These are phyloP conservation scores for Cryptococcus sp. DNA, from an alignment of 1,284 basidiomycete species.

Conservation along the genomic window DNA sequence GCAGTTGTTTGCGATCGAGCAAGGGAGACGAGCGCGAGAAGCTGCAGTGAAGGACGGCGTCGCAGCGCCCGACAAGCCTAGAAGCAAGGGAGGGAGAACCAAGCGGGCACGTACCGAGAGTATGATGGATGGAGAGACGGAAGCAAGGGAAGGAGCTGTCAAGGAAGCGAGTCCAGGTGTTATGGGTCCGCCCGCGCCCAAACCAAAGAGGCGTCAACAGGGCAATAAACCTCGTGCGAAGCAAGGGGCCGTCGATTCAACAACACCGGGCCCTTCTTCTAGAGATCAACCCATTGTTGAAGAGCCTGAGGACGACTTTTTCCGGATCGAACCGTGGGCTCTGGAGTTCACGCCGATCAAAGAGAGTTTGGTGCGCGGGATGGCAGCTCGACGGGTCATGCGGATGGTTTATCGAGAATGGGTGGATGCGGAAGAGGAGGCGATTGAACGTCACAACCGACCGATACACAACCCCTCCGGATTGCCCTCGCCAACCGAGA, in stretches of 20 bases:
- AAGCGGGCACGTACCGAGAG: slow-evolving; percentile 21
- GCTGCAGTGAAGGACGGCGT: not conserved
- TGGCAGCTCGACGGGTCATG: slow-evolving; percentile 33
- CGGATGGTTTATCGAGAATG: slow-evolving; percentile 43
- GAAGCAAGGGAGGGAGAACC: slow-evolving; percentile 14
- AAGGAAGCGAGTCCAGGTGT: slow-evolving; percentile 30
- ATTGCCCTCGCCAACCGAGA: slow-evolving; percentile 49
- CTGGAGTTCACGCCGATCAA: slow-evolving; percentile 51
- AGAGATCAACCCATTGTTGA: slow-evolving; percentile 18
- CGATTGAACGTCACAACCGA: slow-evolving; percentile 16
- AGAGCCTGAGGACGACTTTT: slow-evolving; percentile 45
- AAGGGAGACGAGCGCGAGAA: slow-evolving; percentile 5
- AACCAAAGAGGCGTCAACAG: slow-evolving; percentile 26
- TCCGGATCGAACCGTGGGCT: slow-evolving; percentile 43
- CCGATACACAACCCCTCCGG: slow-evolving; percentile 39
- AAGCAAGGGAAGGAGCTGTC: slow-evolving; percentile 4
- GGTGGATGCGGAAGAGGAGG: slow-evolving; percentile 41
- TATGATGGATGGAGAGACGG: slow-evolving; percentile 16
- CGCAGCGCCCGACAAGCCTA: slow-evolving; percentile 7
- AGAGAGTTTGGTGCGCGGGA: slow-evolving; percentile 45
- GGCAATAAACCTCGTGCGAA: slow-evolving; percentile 27
- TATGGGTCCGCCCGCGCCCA: slow-evolving; percentile 28
- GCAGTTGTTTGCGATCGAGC: slow-evolving; percentile 21
- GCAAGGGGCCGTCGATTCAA: slow-evolving; percentile 13
- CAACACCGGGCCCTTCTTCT: slow-evolving; percentile 19